phyloP scores from a whole-genome alignment of 768 basidiomycete genomes.

The Suillus bovinus region DNA sequence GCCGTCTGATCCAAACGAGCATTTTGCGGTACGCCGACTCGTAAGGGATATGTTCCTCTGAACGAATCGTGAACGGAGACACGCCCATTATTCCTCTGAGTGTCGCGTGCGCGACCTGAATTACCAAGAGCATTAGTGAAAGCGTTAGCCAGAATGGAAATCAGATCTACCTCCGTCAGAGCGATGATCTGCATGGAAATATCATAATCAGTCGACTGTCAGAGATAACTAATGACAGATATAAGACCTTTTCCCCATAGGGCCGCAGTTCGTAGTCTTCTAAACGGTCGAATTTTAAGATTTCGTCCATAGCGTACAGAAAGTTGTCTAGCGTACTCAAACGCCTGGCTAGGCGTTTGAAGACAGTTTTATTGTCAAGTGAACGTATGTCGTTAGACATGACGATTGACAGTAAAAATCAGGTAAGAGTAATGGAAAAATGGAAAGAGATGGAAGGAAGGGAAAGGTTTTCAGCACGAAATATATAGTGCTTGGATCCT shows the following conservation, averaged over 20 bases:
- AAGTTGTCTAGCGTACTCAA: slow-evolving; percentile 29
- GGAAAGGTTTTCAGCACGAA: slow-evolving; percentile 14
- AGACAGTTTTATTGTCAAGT: slow-evolving; percentile 23
- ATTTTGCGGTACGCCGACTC: slow-evolving; percentile 53
- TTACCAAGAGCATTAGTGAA: neutral
- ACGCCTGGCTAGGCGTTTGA: slow-evolving; percentile 26
- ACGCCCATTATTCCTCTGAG: slow-evolving; percentile 42
- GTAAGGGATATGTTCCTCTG: slow-evolving; percentile 37
- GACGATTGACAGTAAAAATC: neutral
- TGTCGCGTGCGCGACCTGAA: slow-evolving; percentile 48
- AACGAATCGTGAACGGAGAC: slow-evolving; percentile 48
- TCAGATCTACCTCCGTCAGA: slow-evolving; percentile 50
- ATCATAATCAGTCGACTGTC: slow-evolving; percentile 11
- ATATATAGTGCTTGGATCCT: slow-evolving; percentile 21
- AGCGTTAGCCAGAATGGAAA: neutral
- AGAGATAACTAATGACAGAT: neutral
- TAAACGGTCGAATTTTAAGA: slow-evolving; percentile 20
- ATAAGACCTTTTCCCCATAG: slow-evolving; percentile 28
- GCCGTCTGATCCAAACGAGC: slow-evolving; percentile 41
- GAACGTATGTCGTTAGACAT: slow-evolving; percentile 12
- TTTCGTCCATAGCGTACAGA: slow-evolving; percentile 26
- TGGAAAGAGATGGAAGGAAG: slow-evolving; percentile 13
- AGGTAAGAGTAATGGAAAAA: neutral
- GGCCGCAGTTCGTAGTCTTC: slow-evolving; percentile 21
- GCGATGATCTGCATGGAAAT: slow-evolving; percentile 41